Base-by-base conservation (phyloP, 1,284 basidiomycete species). In the Papiliotrema laurentii region DNA sequence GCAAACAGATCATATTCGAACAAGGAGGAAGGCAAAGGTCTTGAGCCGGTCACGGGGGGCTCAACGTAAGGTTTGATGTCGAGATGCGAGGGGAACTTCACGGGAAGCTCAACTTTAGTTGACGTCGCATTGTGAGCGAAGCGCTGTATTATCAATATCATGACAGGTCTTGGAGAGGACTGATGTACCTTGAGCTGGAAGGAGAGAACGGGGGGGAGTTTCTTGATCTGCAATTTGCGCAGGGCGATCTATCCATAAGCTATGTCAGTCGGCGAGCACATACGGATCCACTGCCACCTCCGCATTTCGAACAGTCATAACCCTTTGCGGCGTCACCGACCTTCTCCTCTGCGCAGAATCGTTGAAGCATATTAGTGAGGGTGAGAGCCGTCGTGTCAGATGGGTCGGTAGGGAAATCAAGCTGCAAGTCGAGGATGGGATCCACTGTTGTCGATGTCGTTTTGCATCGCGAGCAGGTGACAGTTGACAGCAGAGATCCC, bases 1-100 rank as follows among this genome's bases (percentile, higher is more conserved):
- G 89, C 87, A 63, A 94, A 92, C 2, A 97, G 80, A 64, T 96
- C 89, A 69, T 96, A 97, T 47, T 88, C 84, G 71, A 89, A 97
- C 72, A 90, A 79, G 13, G 79, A 78, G 33, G 81, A 77, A 1
- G 86, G 84, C 1, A 73, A 54, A n/a, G 13, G 24, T 14, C 19
- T 41, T 11, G 31, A 24, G 18, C 38, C 27, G 26, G 34, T 26
- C 28, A 26, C n/a, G 38, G 10, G 25, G 19, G 37, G 4, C 18
- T 59, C 75, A 1, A 87, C 89, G 66, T 84, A 97, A 1, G 89
- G 85, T 7, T 84, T 81, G 87, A 97, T 92, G 68, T 96, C 89
- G 39, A 97, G 78, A 37, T 78, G 78, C 2, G 84, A 81, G 0
- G 93, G 90, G 67, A 96, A 91, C 2, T 83, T 82, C 44, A 97